Base-by-base conservation (phyloP, 257 asterid species). In the Jaltomata sinuosa region DNA sequence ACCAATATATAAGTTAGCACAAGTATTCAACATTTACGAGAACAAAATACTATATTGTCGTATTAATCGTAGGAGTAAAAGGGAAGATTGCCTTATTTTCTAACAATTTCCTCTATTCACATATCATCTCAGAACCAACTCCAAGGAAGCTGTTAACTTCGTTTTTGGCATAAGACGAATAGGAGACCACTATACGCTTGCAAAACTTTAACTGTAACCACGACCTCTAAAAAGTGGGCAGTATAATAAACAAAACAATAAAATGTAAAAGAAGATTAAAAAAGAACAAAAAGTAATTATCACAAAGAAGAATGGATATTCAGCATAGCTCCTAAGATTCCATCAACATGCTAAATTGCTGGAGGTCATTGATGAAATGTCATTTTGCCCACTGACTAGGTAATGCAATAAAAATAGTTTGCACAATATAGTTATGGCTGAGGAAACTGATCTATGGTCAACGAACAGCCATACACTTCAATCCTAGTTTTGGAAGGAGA, bases 1-100 rank as follows among this genome's bases (percentile, higher is more conserved):
- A 86, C 81, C 79, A 87, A 83, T 31, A 31, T 84, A 85, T 55
- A 36, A 82, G 49, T 54, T 76, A 71, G 67, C 81, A 84, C 86
- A 22, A 57, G 68, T 34, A 49, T 50, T 67, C 8, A 3, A 15
- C 80, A 67, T 29, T 49, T 76, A 49, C 27, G 1, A 47, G 27
- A 49, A 76, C 62, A 49, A 19, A 68, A 18, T 68, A 68, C 47
- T 34, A 68, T 18, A 67, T 18, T 67, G 49, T 34, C 8, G 2
- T 65, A 19, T 3, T 34, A 32, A 32, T 67, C 14, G 11, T 36
- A 68, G 29, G 50, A 68, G 81, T 76, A 9, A 76, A 49, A 76
- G 42, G 45, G 62, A 76, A 76, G 62, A 76, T 49, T 29, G 62
- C 16, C 81, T 49, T 76, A 49, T 47, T 76, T 74, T 45, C 25